A percentile compares a stretch with the other conserved stretches of the same genome.
These are phyloP conservation scores for Gleditsia sinensis DNA, from an alignment of 306 rosid species.

Conservation along the genomic window DNA sequence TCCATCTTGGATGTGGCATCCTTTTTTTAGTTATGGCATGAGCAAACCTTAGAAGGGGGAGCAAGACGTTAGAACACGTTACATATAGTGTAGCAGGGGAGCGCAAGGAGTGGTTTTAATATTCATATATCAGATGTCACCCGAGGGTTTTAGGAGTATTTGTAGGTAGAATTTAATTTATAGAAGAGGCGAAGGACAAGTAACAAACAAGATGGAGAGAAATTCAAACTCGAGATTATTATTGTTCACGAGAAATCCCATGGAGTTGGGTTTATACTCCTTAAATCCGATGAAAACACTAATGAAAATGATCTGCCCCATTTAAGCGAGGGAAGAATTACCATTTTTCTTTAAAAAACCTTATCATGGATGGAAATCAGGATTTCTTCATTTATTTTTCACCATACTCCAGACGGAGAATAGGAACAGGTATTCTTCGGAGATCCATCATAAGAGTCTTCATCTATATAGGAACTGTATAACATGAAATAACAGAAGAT, in stretches of 20 bases:
- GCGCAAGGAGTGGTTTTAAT: too few relatives aligned
- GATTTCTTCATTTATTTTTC: background rate
- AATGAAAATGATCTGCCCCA: too few relatives aligned
- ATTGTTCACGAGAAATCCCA: background rate
- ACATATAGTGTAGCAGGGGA: too few relatives aligned
- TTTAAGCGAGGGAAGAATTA: too few relatives aligned
- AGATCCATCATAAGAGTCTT: conserved; percentile 13
- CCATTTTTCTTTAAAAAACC: background rate
- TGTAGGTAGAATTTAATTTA: background rate
- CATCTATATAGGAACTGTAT: conserved; percentile 1
- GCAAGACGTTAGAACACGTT: too few relatives aligned
- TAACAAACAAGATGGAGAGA: background rate
- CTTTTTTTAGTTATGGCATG: background rate
- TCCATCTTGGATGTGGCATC: background rate
- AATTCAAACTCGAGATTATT: background rate
- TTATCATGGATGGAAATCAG: background rate
- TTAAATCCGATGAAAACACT: too few relatives aligned
- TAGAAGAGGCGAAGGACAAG: background rate
- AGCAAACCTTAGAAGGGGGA: too few relatives aligned
- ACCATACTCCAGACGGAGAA: conserved; percentile 19
- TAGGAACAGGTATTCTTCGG: background rate
- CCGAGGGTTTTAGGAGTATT: background rate
- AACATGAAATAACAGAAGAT: conserved; percentile 17
- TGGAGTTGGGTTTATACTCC: background rate
- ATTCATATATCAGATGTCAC: too few relatives aligned